Percentiles rank a stretch among this genome's conserved stretches.
Evolutionary conservation across 1,139 yeast genomes (phyloP).

Genomic region (Saccharomycopsis phalli): DNA sequence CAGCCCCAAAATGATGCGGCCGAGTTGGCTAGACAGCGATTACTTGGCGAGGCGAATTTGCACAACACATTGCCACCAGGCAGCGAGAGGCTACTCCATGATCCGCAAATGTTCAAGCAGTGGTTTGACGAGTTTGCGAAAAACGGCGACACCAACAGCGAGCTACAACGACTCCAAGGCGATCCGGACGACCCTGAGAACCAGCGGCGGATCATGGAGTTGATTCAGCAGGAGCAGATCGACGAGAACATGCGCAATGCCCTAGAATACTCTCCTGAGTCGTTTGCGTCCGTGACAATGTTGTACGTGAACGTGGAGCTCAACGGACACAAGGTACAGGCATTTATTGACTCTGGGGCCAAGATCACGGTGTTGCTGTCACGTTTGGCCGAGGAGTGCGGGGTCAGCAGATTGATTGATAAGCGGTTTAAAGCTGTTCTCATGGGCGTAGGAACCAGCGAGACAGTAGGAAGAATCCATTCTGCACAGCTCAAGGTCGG

Average conservation of each 20-base stretch:
- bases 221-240: slow-evolving; percentile 63
- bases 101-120: slow-evolving; percentile 45
- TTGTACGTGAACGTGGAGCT: slow-evolving; percentile 69
- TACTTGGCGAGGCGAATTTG: slow-evolving; percentile 34
- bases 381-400: slow-evolving; percentile 62
- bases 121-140: slow-evolving; percentile 32
- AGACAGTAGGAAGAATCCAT: slow-evolving; percentile 77
- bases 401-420: slow-evolving; percentile 70
- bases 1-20: slow-evolving; percentile 32
- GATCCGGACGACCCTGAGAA: slow-evolving; percentile 72
- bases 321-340: slow-evolving; percentile 74
- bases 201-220: slow-evolving; percentile 58
- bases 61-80: slow-evolving; percentile 38
- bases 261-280: slow-evolving; percentile 81
- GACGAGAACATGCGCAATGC: slow-evolving; percentile 76
- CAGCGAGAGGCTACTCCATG: slow-evolving; percentile 36
- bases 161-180: slow-evolving; percentile 38
- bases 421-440: slow-evolving; percentile 75
- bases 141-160: slow-evolving; percentile 26
- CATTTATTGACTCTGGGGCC: slow-evolving; percentile 96
- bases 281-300: slow-evolving; percentile 78
- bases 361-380: slow-evolving; percentile 81
- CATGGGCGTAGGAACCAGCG: slow-evolving; percentile 79
- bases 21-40: slow-evolving; percentile 43
- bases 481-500: slow-evolving; percentile 82